Base-by-base conservation (phyloP, 2,329 filamentous ascomycete genomes). In the Penicillium frequentans region DNA sequence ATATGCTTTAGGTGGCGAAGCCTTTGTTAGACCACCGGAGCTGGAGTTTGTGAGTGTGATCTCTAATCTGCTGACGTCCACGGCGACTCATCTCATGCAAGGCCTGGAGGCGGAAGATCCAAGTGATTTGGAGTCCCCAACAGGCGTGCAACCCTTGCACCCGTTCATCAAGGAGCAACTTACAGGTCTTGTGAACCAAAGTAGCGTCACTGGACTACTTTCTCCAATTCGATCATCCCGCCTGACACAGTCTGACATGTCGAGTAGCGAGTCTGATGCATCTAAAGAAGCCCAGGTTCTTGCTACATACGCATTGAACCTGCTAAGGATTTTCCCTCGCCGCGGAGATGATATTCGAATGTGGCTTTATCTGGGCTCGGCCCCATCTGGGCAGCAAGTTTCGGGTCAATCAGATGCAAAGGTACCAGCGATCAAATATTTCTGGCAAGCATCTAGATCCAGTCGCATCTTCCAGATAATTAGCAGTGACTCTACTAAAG, bases 281-380 rank as follows among this genome's bases (percentile, higher is more conserved):
- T 76, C 77, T 8, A 79, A 83, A 56, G 85, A 90, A 69, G 88
- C 90, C 2, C 89, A 88, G 64, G 78, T 91, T 13, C 79, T 96
- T 39, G 91, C 93, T 13, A 91, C 89, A 27, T 98, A 96, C 70
- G 91, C 92, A 3, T 80, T 98, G 39, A 93, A 90, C 0, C 78
- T 99, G 3, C 79, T 98, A 4, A 86, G 90, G 57, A 93, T 92
- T 65, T 98, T 98, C 63, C 92, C 93, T 9, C 79, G 82, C 7
- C 84, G 86, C 57, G 88, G 87, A 3, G 93, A 97, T 68, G 92
- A 97, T 57, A 96, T 97, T 58, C 88, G 93, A 23, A 96, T 98
- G 91, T 93, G 91, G 77, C 80, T 98, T 1, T 98, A 95, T 69
- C 82, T 95, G 42, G 90, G 91, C 0, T 86, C 89, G 44, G 80